A percentile compares a stretch with the other conserved stretches of the same genome.
Conservation (phyloP, 2,329 filamentous ascomycete genomes). For the Chaetothyriales sp. region DNA sequence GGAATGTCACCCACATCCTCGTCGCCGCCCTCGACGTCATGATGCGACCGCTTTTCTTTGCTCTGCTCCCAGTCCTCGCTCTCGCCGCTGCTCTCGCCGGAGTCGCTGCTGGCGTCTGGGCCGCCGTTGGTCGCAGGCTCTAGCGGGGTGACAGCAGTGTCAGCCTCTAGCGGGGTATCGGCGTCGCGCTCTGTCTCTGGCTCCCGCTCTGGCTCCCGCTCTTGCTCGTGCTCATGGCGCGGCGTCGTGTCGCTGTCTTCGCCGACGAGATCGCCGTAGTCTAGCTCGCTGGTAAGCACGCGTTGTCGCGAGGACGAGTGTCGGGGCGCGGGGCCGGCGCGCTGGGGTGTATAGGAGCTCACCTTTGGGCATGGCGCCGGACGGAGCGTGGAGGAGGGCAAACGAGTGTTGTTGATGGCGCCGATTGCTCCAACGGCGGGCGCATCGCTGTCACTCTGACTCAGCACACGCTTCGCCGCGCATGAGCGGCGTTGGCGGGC, state of each 20-base stretch:
- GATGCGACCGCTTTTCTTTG: background rate
- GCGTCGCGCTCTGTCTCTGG: background rate
- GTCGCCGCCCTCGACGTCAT: background rate
- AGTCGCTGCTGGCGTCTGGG: background rate
- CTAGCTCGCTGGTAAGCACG: background rate
- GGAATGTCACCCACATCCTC: background rate
- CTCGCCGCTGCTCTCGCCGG: background rate
- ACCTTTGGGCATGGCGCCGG: background rate
- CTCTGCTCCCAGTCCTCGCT: background rate
- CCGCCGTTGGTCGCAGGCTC: background rate
- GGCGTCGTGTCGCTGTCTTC: background rate
- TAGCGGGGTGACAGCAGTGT: background rate
- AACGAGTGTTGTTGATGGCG: background rate
- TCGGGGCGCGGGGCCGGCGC: no score
- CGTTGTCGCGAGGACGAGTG: background rate
- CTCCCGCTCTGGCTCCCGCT: no score
- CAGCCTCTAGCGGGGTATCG: background rate
- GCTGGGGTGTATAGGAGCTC: background rate
- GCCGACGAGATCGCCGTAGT: background rate
- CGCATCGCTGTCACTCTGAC: background rate
- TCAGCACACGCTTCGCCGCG: no score
- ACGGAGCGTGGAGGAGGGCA: background rate
- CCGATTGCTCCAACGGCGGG: background rate
- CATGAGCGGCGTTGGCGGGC: no score
- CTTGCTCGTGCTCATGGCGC: background rate